A percentile compares a stretch with the other conserved stretches of the same genome.
Evolutionary conservation across 192 early-diverging fungal species (phyloP).

Genomic region (Coemansia sp.): DNA sequence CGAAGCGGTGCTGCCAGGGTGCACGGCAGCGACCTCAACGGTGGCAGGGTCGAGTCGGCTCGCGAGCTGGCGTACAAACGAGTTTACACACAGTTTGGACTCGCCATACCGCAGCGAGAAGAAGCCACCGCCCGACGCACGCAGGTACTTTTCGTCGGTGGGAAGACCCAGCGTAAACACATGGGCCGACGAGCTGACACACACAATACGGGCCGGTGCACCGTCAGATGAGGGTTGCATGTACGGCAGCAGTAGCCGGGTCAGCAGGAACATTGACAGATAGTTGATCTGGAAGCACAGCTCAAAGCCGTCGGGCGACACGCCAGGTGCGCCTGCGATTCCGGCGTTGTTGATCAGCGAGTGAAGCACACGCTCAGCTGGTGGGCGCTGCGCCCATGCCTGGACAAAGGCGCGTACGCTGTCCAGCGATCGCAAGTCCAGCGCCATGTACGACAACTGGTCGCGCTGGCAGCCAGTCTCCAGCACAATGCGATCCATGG

Average conservation of each 20-base stretch:
- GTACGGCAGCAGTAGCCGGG: conserved; percentile 36
- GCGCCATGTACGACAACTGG: conserved; percentile 36
- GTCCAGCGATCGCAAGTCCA: conserved; percentile 47
- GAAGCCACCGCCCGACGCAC: conserved; percentile 30
- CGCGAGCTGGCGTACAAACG: conserved; percentile 36
- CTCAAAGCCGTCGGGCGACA: conserved; percentile 50
- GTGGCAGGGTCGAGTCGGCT: conserved; percentile 14
- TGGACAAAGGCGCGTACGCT: conserved; percentile 28
- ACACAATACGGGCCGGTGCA: conserved; percentile 35
- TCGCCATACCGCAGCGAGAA: conserved; percentile 50
- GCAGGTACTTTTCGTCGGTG: conserved; percentile 40
- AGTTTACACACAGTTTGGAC: conserved; percentile 47
- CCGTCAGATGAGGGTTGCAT: conserved; percentile 2
- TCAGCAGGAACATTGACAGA: conserved; percentile 50
- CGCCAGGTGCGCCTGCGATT: conserved; percentile 42
- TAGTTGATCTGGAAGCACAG: conserved; percentile 53
- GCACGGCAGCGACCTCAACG: conserved; percentile 27
- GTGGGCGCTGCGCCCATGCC: conserved; percentile 26
- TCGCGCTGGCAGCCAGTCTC: conserved; percentile 42
- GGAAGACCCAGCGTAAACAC: conserved; percentile 46
- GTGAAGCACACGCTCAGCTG: conserved; percentile 3
- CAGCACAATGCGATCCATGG: conserved; percentile 42
- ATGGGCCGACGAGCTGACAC: conserved; percentile 45
- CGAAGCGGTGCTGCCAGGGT: conserved; percentile 48
- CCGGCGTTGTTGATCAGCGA: conserved; percentile 51